Percentiles rank a stretch among this genome's conserved stretches.
Conservation (phyloP, 768 basidiomycete species). For the Infundibulicybe gibba region DNA sequence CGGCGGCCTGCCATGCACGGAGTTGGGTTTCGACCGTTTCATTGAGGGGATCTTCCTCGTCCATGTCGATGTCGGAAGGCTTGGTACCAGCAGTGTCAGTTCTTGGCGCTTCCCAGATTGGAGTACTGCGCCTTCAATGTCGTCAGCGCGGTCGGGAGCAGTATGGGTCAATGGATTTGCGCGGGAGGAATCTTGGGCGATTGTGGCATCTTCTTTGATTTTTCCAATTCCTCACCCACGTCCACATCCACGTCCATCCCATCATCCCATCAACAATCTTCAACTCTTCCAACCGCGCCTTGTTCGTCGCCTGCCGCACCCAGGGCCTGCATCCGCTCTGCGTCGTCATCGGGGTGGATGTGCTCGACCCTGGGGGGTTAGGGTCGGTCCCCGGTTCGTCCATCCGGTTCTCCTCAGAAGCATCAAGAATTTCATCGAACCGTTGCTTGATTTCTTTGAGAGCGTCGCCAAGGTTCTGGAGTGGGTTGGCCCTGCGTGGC, state of each 20-base stretch:
- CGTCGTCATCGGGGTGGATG: constrained; percentile 61
- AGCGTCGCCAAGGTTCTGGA: constrained; percentile 82
- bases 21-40: constrained; percentile 44
- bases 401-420: constrained; percentile 25
- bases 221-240: constrained; percentile 7
- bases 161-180: constrained; percentile 15
- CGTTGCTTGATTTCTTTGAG: constrained; percentile 77
- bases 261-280: constrained; percentile 65
- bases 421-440: constrained; percentile 76
- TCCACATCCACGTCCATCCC: constrained; percentile 59
- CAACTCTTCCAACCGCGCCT: constrained; percentile 78
- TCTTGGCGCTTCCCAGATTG: constrained; percentile 21
- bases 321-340: constrained; percentile 82
- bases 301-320: constrained; percentile 86
- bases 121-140: constrained; percentile 46
- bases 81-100: constrained; percentile 19
- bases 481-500: constrained; percentile 40
- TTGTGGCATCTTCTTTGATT: constrained; percentile 13
- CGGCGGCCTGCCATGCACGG: constrained; percentile 56
- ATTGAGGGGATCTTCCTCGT: constrained; percentile 22
- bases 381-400: constrained; percentile 35
- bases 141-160: constrained; percentile 19
- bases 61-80: constrained; percentile 23
- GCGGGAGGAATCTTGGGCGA: constrained; percentile 17
- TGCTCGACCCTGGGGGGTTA: constrained; percentile 66